Evolutionary conservation across 306 rosid genomes (phyloP).

Genomic region (Acacia crassicarpa): DNA sequence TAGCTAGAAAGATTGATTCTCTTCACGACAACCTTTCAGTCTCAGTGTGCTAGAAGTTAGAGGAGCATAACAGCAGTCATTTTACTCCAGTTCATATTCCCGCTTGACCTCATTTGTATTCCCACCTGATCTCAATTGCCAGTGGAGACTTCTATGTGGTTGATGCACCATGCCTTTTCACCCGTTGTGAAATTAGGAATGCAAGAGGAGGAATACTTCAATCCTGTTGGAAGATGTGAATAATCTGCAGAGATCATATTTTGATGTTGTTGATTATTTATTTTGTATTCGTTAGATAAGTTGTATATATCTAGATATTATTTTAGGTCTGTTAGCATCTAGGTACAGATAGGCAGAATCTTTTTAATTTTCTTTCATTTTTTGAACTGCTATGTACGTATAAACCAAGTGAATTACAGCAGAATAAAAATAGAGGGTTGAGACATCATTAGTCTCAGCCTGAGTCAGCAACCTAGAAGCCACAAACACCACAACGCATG

Average conservation of each 20-base stretch:
- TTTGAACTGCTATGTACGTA: neutral
- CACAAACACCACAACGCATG: too few species aligned
- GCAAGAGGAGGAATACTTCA: neutral
- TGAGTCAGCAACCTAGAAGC: too few species aligned
- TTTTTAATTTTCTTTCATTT: too few species aligned
- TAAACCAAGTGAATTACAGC: neutral
- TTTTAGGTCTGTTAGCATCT: neutral
- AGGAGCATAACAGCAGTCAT: neutral
- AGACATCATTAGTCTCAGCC: neutral
- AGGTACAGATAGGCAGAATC: neutral
- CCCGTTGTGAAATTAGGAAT: too few species aligned
- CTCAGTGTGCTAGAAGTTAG: neutral
- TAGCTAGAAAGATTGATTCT: neutral
- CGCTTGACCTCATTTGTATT: too few species aligned
- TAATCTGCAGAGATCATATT: neutral
- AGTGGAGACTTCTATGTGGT: neutral
- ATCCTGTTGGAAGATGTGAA: too few species aligned
- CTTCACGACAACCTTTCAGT: neutral
- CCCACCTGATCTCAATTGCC: neutral
- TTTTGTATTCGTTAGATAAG: neutral
- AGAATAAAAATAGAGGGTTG: neutral
- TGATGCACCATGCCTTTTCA: neutral
- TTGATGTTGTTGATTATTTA: neutral
- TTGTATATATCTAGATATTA: too few species aligned
- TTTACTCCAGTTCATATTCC: neutral